phyloP scores from a whole-genome alignment of 2,329 filamentous ascomycete genomes.

The Pestalotiopsis sp. region DNA sequence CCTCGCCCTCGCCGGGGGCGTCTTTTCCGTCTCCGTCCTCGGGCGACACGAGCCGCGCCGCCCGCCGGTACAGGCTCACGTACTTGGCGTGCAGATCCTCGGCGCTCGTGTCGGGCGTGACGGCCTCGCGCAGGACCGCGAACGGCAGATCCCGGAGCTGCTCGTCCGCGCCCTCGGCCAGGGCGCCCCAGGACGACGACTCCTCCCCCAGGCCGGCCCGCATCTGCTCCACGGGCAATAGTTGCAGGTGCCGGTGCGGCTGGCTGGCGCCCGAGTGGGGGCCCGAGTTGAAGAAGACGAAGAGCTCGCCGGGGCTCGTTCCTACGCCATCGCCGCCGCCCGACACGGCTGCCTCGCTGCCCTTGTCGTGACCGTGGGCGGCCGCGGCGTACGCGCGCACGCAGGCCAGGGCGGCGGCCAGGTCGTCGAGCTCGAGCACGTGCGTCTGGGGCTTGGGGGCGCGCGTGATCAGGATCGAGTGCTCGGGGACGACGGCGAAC shows the following conservation, averaged over 20 bases:
- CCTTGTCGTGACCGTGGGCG: constrained; percentile 15
- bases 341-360: constrained; percentile 3
- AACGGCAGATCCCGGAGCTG: constrained; percentile 41
- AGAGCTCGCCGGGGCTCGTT: constrained; percentile 45
- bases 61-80: constrained; percentile 48
- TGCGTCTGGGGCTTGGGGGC: constrained; percentile 66
- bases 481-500: constrained; percentile 70
- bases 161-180: constrained; percentile 43
- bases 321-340: background rate
- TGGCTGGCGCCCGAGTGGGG: constrained; percentile 71
- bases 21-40: constrained; percentile 16
- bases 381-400: constrained; percentile 53
- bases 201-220: constrained; percentile 46
- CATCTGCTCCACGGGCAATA: constrained; percentile 70
- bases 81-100: constrained; percentile 46
- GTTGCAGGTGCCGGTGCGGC: constrained; percentile 72
- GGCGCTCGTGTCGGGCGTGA: constrained; percentile 36
- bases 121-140: constrained; percentile 43
- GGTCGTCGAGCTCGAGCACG: constrained; percentile 61
- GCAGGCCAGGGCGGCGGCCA: constrained; percentile 64
- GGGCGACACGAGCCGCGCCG: constrained; percentile 32
- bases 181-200: constrained; percentile 47
- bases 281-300: constrained; percentile 73
- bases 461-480: constrained; percentile 74
- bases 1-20: constrained; percentile 39